Evolutionary conservation across 306 rosid species (phyloP), one percentile per base, ranked within the genome.

Genomic region (Sphenostylis stenocarpa): DNA sequence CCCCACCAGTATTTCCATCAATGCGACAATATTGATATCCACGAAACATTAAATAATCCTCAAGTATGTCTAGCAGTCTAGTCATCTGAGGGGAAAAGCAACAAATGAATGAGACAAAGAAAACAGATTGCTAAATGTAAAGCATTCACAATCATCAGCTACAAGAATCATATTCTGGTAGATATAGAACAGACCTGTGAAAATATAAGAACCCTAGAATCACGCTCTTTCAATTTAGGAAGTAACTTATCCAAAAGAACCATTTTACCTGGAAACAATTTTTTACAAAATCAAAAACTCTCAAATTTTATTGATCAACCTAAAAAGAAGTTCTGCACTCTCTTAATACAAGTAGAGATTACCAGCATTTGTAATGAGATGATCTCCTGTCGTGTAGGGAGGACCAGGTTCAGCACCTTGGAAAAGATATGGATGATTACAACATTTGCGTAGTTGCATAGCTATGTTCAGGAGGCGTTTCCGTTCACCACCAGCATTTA

Each of bases 381-480:
- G 99, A 10, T 89, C 97, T 73, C 99, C 99, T 6, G 99, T 95
- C 6, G 98, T 92, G 82, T 92, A 95, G 4, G 99, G 99, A 69
- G 99, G 99, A 62, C 99, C 99, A 53, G 99, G 98, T 79, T 95
- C 99, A 70, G 99, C 99, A 80, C 99, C 99, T 86, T 95, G 99
- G 80, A 95, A 95, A 76, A 95, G 97, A 81, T 95, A 95, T 34
- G 99, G 99, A 77, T 95, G 99, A 77, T 95, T 95, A 77, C 99
- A 95, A 80, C 99, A 95, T 76, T 95, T 95, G 60, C 99, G 97
- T 28, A 95, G 89, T 86, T 95, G 99, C 99, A 95, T 95, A 66
- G 99, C 99, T 80, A 95, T 92, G 83, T 95, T 95, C 68, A 95
- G 81, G 70, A 95, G 99, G 39, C 99, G 92, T 82, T 95, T 95